Conservation (phyloP, 1,284 basidiomycete species). For the Ganoderma resinaceum region DNA sequence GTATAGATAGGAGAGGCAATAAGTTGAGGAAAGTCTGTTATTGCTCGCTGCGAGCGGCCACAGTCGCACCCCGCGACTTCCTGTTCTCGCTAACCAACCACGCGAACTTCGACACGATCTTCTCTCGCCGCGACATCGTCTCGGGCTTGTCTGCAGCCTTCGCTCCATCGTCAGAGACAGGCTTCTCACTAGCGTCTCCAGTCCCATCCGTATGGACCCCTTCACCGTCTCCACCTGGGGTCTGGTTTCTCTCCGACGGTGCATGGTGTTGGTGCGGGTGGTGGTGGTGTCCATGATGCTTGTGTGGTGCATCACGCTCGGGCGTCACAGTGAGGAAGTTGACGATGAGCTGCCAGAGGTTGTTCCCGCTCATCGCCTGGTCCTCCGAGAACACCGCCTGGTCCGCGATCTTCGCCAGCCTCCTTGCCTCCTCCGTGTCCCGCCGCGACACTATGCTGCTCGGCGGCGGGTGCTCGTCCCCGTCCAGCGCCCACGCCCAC, state of each 20-base stretch:
- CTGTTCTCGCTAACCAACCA: slow-evolving; percentile 35
- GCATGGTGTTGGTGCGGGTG: slow-evolving; percentile 15
- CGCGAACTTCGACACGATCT: slow-evolving; percentile 36
- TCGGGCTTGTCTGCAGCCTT: background rate
- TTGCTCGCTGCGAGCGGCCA: slow-evolving; percentile 8
- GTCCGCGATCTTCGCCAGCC: slow-evolving; percentile 75
- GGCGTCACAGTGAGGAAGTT: slow-evolving; percentile 61
- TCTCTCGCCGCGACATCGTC: slow-evolving; percentile 28
- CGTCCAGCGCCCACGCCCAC: slow-evolving; percentile 80
- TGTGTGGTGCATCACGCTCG: slow-evolving; percentile 33
- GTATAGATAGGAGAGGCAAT: background rate
- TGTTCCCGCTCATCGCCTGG: slow-evolving; percentile 65
- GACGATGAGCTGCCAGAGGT: slow-evolving; percentile 70
- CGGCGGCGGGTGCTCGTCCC: slow-evolving; percentile 79
- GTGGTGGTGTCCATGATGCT: slow-evolving; percentile 20
- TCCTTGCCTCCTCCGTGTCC: slow-evolving; percentile 77
- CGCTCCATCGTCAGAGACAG: background rate
- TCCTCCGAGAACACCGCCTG: slow-evolving; percentile 63
- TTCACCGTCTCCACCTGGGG: slow-evolving; percentile 2
- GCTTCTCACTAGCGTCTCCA: background rate
- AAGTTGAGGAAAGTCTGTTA: background rate
- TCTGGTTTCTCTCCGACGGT: background rate
- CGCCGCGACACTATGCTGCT: slow-evolving; percentile 82
- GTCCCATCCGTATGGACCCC: background rate
- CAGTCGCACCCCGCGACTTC: slow-evolving; percentile 24